Percentiles rank a stretch among this genome's conserved stretches.
phyloP scores from a whole-genome alignment of 805 yeast genomes.

The Gaillardinia entomophila region DNA sequence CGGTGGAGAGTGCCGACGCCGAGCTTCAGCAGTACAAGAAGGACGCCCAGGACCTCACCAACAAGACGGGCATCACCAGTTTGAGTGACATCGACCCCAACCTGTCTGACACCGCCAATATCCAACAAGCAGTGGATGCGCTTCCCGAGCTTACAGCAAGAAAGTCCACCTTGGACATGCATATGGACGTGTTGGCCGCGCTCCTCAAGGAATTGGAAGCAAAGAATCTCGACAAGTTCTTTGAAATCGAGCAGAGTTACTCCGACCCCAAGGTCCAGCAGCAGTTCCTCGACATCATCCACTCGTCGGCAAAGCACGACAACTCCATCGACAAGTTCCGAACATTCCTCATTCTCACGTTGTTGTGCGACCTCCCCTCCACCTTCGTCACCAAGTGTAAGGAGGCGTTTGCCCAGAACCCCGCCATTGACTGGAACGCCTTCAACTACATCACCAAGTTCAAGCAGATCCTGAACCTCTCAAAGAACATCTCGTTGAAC shows the following conservation, averaged over 20 bases:
- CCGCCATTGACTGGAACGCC: slow-evolving; percentile 51
- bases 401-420: slow-evolving; percentile 49
- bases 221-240: slow-evolving; percentile 83
- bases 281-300: slow-evolving; percentile 56
- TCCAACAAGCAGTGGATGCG: slow-evolving; percentile 83
- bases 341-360: slow-evolving; percentile 75
- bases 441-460: slow-evolving; percentile 71
- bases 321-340: slow-evolving; percentile 77
- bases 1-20: slow-evolving; percentile 92
- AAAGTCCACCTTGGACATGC: slow-evolving; percentile 87
- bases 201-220: slow-evolving; percentile 77
- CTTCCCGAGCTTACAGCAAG: slow-evolving; percentile 89
- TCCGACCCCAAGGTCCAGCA: slow-evolving; percentile 53
- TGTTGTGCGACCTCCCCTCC: slow-evolving; percentile 39
- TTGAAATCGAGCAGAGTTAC: slow-evolving; percentile 87
- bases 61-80: slow-evolving; percentile 65
- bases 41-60: slow-evolving; percentile 83
- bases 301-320: slow-evolving; percentile 48
- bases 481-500: slow-evolving; percentile 11
- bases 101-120: slow-evolving; percentile 53
- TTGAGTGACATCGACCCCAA: slow-evolving; percentile 68
- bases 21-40: slow-evolving; percentile 77
- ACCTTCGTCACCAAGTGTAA: slow-evolving; percentile 51
- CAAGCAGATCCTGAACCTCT: slow-evolving; percentile 66
- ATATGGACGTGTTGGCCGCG: slow-evolving; percentile 89